A percentile compares a stretch with the other conserved stretches of the same genome.
Evolutionary conservation across 129 eudicot genomes (phyloP).

Genomic region (Centella asiatica): DNA sequence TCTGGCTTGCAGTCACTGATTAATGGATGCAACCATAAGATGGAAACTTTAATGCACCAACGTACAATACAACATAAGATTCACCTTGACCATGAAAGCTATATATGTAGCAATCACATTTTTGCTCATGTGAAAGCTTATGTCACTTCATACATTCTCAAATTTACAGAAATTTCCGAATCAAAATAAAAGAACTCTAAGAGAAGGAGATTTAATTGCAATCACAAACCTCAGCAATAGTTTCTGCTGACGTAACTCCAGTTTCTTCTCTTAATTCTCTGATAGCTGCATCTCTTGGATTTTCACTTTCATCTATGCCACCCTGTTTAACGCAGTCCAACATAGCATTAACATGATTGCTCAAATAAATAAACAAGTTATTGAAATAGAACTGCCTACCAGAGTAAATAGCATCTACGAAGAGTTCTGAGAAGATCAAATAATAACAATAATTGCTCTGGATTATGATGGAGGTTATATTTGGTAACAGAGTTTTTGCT

Average conservation of each 20-base stretch:
- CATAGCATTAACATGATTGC: neutral
- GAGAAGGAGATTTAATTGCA: constrained; percentile 4
- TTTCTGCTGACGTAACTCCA: constrained; percentile 87
- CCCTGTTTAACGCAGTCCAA: constrained; percentile 41
- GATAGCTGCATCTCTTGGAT: constrained; percentile 82
- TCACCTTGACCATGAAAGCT: neutral
- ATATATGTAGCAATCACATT: too few relatives aligned
- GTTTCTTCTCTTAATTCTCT: constrained; percentile 97
- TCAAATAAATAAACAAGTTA: neutral
- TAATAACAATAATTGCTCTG: neutral
- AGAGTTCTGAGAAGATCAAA: neutral
- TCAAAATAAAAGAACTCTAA: neutral
- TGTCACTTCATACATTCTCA: neutral
- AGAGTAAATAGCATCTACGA: too few relatives aligned
- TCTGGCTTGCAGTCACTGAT: neutral
- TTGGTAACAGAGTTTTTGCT: too few relatives aligned
- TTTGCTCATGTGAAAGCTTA: neutral
- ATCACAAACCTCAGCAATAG: constrained; percentile 71
- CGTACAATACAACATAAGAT: neutral
- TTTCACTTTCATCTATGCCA: constrained; percentile 89
- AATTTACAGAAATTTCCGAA: neutral
- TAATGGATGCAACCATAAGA: neutral
- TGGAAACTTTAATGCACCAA: neutral
- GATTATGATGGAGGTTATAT: too few relatives aligned
- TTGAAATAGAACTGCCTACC: neutral